These are phyloP conservation scores for Alternaria incomplexa DNA, from an alignment of 2,329 filamentous ascomycete species.

Conservation along the genomic window DNA sequence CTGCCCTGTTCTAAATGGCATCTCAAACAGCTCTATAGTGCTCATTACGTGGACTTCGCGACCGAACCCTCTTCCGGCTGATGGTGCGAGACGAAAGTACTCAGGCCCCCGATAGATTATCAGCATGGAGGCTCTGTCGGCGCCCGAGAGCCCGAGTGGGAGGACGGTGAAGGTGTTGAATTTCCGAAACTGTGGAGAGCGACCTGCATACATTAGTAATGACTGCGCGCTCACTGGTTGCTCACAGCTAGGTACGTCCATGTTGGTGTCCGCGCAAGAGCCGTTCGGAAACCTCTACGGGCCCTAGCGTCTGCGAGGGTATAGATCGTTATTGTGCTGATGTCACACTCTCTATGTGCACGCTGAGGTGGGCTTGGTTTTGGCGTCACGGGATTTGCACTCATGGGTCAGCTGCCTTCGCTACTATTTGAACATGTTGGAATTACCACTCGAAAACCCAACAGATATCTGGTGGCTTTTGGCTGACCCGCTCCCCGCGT, in stretches of 20 bases:
- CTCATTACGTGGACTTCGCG: background rate
- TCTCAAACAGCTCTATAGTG: background rate
- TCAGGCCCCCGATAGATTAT: too few relatives aligned
- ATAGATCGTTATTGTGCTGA: too few relatives aligned
- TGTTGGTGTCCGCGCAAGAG: background rate
- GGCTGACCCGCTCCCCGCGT: background rate
- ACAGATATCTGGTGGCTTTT: background rate
- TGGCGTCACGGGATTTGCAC: too few relatives aligned
- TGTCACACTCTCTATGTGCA: too few relatives aligned
- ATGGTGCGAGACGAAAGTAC: background rate
- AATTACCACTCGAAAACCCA: too few relatives aligned
- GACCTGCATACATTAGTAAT: background rate
- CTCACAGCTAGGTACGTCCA: rapidly evolving
- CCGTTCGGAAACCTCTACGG: rapidly evolving
- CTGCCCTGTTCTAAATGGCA: background rate
- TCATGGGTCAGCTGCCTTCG: too few relatives aligned
- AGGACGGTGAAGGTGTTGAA: background rate
- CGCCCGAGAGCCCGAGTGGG: background rate
- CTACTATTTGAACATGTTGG: too few relatives aligned
- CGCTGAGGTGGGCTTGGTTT: too few relatives aligned
- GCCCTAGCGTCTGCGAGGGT: background rate
- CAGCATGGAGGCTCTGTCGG: background rate
- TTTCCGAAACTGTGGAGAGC: background rate
- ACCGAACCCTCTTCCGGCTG: background rate
- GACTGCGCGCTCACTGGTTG: background rate